Conservation (phyloP, 2,329 filamentous ascomycete genomes). For the Colletotrichum lupini region DNA sequence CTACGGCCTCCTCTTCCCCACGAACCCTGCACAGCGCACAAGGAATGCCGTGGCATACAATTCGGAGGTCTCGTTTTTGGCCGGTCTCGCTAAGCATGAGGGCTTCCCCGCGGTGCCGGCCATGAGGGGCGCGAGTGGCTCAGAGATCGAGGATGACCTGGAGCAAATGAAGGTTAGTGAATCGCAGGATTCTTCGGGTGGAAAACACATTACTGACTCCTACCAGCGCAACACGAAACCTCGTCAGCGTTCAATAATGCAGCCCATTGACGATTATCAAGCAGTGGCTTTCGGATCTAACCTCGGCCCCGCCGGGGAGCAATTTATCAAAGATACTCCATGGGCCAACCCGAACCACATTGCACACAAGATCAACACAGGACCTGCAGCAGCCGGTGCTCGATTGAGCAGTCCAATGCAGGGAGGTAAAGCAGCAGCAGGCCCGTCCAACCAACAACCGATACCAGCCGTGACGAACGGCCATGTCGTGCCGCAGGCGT, state of each 20-base stretch:
- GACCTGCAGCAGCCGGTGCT: conserved; percentile 39
- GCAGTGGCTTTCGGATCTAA: conserved; percentile 58
- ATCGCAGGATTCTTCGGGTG: not conserved
- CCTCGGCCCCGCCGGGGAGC: conserved; percentile 78
- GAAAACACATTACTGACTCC: not conserved
- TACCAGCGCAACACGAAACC: conserved; percentile 29
- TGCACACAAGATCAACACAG: conserved; percentile 64
- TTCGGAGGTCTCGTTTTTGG: conserved; percentile 90
- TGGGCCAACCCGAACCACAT: conserved; percentile 93
- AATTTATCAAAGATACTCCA: conserved; percentile 88
- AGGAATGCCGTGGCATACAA: conserved; percentile 92
- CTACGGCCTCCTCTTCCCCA: conserved; percentile 84
- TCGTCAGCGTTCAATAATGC: conserved; percentile 51
- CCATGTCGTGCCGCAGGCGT: conserved; percentile 6
- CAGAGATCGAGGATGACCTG: conserved; percentile 87
- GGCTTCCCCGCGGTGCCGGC: conserved; percentile 96
- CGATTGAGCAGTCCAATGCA: conserved; percentile 24
- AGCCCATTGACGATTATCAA: conserved; percentile 60
- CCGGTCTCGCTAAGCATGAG: conserved; percentile 92
- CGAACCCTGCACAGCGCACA: conserved; percentile 80
- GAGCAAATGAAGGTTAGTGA: conserved; percentile 81
- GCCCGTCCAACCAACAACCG: conserved; percentile 12
- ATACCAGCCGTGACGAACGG: conserved; percentile 27
- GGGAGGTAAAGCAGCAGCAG: conserved; percentile 23
- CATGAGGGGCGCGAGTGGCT: conserved; percentile 76